phyloP scores from a whole-genome alignment of 2,329 filamentous ascomycete species.

The Biscogniauxia mediterranea region DNA sequence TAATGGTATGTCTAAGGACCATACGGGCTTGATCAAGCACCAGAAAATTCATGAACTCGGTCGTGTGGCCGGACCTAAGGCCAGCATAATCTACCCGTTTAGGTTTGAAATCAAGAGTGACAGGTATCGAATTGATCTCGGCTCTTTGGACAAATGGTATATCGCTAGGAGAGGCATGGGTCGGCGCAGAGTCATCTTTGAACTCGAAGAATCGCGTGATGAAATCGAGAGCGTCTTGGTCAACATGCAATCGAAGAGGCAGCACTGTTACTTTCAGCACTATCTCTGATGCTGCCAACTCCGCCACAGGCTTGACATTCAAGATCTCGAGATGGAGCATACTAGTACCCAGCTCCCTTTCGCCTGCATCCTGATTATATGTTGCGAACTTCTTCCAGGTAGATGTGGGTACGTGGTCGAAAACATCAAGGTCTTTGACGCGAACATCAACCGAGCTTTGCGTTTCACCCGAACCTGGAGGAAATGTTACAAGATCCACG shows the following conservation, averaged over 20 bases:
- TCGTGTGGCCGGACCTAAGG: conserved; percentile 87
- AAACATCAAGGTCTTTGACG: conserved; percentile 81
- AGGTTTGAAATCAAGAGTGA: conserved; percentile 93
- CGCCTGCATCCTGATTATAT: conserved; percentile 84
- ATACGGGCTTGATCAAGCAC: conserved; percentile 87
- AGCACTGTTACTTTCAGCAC: conserved; percentile 77
- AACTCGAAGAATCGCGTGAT: conserved; percentile 98
- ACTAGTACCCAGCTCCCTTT: conserved; percentile 78
- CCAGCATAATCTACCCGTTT: conserved; percentile 97
- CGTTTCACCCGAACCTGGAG: conserved; percentile 73
- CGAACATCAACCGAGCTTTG: conserved; percentile 85
- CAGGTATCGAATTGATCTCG: conserved; percentile 78
- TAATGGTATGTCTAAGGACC: conserved; percentile 81
- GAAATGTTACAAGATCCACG: conserved; percentile 78
- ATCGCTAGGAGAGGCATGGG: conserved; percentile 62
- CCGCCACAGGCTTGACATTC: conserved; percentile 81
- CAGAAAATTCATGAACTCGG: conserved; percentile 98
- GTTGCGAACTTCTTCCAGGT: conserved; percentile 99
- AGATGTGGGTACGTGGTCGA: conserved; percentile 90
- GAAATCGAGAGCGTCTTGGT: conserved; percentile 96
- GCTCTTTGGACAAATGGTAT: conserved; percentile 85
- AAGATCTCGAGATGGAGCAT: conserved; percentile 90
- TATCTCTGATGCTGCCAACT: conserved; percentile 85
- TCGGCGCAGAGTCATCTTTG: conserved; percentile 69
- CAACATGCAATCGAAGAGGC: conserved; percentile 87